Percentiles rank a stretch among this genome's conserved stretches.
Conservation (phyloP, 2,329 filamentous ascomycete species). For the Talaromyces pinophilus region DNA sequence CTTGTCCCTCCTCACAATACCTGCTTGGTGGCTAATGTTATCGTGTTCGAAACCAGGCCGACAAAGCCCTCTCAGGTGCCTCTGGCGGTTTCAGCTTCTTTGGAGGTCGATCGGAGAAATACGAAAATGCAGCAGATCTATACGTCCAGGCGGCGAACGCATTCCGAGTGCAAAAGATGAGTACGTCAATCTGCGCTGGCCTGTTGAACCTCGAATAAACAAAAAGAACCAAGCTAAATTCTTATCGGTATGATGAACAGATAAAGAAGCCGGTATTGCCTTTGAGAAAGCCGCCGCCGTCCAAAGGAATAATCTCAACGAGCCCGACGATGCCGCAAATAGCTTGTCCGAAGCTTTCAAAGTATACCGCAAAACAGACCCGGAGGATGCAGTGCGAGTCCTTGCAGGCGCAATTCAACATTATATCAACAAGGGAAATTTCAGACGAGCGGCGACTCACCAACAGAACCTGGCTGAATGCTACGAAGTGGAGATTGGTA, state of each 20-base stretch:
- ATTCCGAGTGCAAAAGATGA: constrained; percentile 82
- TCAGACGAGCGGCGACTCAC: constrained; percentile 84
- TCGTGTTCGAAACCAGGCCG: constrained; percentile 62
- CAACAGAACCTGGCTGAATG: constrained; percentile 87
- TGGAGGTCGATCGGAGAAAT: constrained; percentile 82
- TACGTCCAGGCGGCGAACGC: constrained; percentile 89
- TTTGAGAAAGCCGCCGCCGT: constrained; percentile 86
- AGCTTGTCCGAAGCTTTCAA: constrained; percentile 90
- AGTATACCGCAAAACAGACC: constrained; percentile 83
- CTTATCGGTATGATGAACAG: constrained; percentile 46
- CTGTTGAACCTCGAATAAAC: neutral
- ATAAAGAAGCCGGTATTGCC: constrained; percentile 79
- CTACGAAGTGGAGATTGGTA: constrained; percentile 77
- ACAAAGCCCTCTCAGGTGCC: constrained; percentile 75
- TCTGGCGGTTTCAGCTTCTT: constrained; percentile 86
- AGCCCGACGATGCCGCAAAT: constrained; percentile 90
- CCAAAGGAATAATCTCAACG: constrained; percentile 77
- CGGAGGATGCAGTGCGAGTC: constrained; percentile 78
- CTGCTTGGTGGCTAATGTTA: constrained; percentile 26
- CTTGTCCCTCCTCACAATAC: constrained; percentile 8
- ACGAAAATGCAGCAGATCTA: constrained; percentile 82
- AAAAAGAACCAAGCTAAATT: neutral
- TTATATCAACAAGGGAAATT: constrained; percentile 87
- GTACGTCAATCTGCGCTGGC: constrained; percentile 50
- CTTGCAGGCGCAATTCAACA: constrained; percentile 78